Percentiles rank a stretch among this genome's conserved stretches.
These are phyloP conservation scores for Pseudogymnoascus sp. DNA, from an alignment of 2,329 filamentous ascomycete genomes.

Conservation along the genomic window DNA sequence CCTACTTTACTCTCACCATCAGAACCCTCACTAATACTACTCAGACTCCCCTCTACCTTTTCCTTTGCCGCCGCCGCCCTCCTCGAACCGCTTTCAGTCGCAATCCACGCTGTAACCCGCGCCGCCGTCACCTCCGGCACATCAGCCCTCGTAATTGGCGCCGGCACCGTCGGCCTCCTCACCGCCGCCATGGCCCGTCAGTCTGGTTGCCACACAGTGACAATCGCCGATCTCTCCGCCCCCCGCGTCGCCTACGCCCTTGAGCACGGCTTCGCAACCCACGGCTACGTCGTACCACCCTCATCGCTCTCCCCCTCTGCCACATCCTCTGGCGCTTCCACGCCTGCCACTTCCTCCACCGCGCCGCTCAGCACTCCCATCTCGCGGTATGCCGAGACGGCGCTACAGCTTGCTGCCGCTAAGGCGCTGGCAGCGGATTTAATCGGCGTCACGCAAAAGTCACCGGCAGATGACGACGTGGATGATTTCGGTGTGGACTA, in stretches of 20 bases:
- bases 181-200: conserved; percentile 78
- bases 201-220: conserved; percentile 73
- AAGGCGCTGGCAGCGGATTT: conserved; percentile 58
- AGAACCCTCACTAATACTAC: neutral
- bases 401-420: conserved; percentile 62
- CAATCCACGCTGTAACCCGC: conserved; percentile 75
- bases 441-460: conserved; percentile 62
- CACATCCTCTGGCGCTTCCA: conserved; percentile 39
- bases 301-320: conserved; percentile 38
- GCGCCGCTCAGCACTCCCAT: conserved; percentile 51
- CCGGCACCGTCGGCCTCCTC: conserved; percentile 78
- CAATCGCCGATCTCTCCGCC: conserved; percentile 67
- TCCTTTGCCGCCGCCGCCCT: conserved; percentile 82
- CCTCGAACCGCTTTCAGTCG: conserved; percentile 81
- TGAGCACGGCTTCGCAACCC: conserved; percentile 50
- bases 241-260: conserved; percentile 51
- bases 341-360: conserved; percentile 31
- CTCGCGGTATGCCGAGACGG: conserved; percentile 70
- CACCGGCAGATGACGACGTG: conserved; percentile 51
- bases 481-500: conserved; percentile 61
- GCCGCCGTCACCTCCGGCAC: conserved; percentile 65
- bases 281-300: conserved; percentile 47
- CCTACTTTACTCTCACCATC: neutral
- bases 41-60: neutral
- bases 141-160: conserved; percentile 75